Conservation (phyloP, 176 grass and related monocot species). For the Oryza punctata region DNA sequence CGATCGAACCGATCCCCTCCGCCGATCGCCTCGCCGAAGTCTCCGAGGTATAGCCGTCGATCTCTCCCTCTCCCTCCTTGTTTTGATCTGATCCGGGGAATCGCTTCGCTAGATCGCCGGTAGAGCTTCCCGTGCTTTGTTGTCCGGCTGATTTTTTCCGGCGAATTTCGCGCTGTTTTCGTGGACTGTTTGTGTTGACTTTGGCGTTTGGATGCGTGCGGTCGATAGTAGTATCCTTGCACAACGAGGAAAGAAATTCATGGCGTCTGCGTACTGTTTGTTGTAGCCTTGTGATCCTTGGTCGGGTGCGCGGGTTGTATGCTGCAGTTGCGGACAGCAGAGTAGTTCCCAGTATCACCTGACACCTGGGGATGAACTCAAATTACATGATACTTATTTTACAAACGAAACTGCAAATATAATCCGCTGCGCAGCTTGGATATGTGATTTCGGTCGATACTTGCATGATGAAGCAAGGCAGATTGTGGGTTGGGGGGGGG, state of each 20-base stretch:
- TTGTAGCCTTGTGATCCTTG: not conserved
- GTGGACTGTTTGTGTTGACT: not conserved
- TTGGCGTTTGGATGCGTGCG: not conserved
- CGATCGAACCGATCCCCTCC: slow-evolving; percentile 26
- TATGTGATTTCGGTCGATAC: not conserved
- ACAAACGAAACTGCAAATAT: no score
- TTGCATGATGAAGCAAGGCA: no score
- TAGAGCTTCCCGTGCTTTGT: not conserved
- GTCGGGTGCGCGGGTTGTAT: not conserved
- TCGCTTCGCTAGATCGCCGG: not conserved
- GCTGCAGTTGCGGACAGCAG: no score
- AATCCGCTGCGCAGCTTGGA: not conserved
- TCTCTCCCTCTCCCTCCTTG: not conserved
- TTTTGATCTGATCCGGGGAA: not conserved
- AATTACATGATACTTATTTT: not conserved
- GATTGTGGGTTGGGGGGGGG: no score
- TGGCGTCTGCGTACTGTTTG: not conserved
- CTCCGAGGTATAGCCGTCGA: slow-evolving; percentile 22
- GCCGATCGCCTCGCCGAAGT: not conserved
- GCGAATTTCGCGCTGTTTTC: not conserved
- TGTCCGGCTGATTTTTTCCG: slow-evolving; percentile 1
- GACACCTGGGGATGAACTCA: not conserved
- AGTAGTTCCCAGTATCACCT: not conserved
- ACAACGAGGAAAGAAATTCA: not conserved
- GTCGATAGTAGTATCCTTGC: not conserved